Evolutionary conservation across 179 eudicot species (phyloP).

Genomic region (Actinidia arguta): DNA sequence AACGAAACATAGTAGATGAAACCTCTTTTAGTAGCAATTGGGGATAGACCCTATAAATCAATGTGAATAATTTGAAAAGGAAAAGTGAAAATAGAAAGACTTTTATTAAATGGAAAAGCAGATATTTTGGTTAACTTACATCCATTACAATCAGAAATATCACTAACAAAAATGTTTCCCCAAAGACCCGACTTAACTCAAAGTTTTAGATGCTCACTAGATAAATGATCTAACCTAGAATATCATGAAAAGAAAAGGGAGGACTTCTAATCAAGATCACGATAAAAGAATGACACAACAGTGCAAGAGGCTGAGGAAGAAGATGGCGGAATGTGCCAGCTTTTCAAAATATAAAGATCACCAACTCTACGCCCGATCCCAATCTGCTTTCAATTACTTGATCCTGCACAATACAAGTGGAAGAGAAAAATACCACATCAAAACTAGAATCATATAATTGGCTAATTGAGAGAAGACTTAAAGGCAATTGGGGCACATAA

Average conservation of each 20-base stretch:
- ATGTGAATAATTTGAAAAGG: neutral
- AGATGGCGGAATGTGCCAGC: neutral
- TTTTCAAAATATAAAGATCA: neutral
- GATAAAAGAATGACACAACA: neutral
- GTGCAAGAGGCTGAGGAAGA: neutral
- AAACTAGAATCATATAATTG: neutral
- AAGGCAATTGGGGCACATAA: neutral
- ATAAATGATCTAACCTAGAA: neutral
- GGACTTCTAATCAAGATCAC: neutral
- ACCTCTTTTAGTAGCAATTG: neutral
- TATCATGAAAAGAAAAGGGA: neutral
- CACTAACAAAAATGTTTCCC: neutral
- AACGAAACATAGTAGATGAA: neutral
- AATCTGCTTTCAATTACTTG: neutral
- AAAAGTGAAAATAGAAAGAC: neutral
- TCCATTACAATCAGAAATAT: conserved; percentile 4
- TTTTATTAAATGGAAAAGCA: conserved; percentile 7
- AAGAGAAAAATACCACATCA: neutral
- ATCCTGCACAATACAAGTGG: neutral
- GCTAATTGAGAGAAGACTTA: neutral
- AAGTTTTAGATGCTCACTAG: neutral
- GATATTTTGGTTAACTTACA: neutral
- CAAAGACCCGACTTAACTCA: neutral
- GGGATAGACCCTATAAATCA: neutral
- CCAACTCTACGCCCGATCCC: neutral